phyloP scores from a whole-genome alignment of 306 rosid genomes.

The Begonia masoniana region DNA sequence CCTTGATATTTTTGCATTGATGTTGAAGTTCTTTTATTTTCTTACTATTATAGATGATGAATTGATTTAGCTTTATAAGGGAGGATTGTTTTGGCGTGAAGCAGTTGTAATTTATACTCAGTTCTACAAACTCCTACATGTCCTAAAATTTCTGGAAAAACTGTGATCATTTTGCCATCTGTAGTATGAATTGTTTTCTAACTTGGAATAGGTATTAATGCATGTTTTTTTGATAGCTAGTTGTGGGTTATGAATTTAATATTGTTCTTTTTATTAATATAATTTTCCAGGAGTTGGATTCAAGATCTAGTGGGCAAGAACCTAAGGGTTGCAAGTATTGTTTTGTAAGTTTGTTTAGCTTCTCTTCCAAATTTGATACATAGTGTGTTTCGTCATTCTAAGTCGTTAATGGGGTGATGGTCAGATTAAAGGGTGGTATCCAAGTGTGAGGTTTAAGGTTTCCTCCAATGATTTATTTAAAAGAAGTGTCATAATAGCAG shows the following conservation, averaged over 20 bases:
- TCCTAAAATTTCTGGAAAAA: too few species aligned
- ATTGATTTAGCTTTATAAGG: too few species aligned
- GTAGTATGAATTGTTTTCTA: too few species aligned
- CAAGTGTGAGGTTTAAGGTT: slow-evolving; percentile 60
- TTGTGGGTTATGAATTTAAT: slow-evolving; percentile 6
- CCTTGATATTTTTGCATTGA: slow-evolving; percentile 2
- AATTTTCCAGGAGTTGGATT: slow-evolving; percentile 37
- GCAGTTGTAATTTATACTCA: too few species aligned
- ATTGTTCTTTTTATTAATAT: slow-evolving; percentile 10
- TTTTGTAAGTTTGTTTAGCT: slow-evolving; percentile 46
- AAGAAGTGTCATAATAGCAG: slow-evolving; percentile 57
- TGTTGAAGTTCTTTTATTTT: not conserved
- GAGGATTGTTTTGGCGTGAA: too few species aligned
- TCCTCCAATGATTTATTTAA: slow-evolving; percentile 50
- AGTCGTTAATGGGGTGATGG: not conserved
- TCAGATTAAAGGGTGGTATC: slow-evolving; percentile 35
- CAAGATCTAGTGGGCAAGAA: slow-evolving; percentile 14
- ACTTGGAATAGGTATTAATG: not conserved
- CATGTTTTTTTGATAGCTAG: not conserved
- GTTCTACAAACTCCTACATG: too few species aligned
- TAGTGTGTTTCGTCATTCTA: slow-evolving; percentile 4
- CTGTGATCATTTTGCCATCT: too few species aligned
- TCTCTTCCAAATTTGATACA: slow-evolving; percentile 4
- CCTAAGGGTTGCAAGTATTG: slow-evolving; percentile 63
- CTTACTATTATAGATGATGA: too few species aligned